Percentiles rank a stretch among this genome's conserved stretches.
phyloP scores from a whole-genome alignment of 306 rosid genomes.

The Ormosia semicastrata region DNA sequence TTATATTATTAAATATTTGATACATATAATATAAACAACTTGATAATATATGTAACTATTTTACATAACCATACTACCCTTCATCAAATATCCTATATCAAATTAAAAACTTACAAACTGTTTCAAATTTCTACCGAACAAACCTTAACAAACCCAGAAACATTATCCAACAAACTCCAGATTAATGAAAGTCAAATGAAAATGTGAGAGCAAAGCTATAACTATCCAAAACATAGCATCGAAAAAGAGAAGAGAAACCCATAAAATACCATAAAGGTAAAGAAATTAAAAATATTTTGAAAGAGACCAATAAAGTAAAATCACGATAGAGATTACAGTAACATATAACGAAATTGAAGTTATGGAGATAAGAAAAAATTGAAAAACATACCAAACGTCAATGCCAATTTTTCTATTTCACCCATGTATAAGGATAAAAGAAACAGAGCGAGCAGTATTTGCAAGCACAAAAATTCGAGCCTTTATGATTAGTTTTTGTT shows the following conservation, averaged over 20 bases:
- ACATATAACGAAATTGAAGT: neutral
- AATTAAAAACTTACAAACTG: neutral
- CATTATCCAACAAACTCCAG: neutral
- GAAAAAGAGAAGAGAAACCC: neutral
- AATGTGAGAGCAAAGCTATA: neutral
- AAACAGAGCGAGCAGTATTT: neutral
- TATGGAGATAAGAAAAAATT: neutral
- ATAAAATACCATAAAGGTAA: neutral
- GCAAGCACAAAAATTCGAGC: neutral
- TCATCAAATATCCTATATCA: neutral
- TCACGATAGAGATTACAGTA: no score
- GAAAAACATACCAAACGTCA: constrained; percentile 40
- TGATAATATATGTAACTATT: no score
- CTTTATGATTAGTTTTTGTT: neutral
- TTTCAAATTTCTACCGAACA: neutral
- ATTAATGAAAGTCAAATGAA: neutral
- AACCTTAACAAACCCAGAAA: neutral
- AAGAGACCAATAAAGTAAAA: neutral
- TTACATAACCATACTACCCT: no score
- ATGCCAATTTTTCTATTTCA: constrained; percentile 34
- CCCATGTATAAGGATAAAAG: constrained; percentile 4
- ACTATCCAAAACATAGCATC: neutral
- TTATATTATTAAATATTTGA: no score
- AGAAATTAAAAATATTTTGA: neutral
- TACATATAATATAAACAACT: no score